phyloP scores from a whole-genome alignment of 352 stramenopile genomes.

The Phytopythium montanum region DNA sequence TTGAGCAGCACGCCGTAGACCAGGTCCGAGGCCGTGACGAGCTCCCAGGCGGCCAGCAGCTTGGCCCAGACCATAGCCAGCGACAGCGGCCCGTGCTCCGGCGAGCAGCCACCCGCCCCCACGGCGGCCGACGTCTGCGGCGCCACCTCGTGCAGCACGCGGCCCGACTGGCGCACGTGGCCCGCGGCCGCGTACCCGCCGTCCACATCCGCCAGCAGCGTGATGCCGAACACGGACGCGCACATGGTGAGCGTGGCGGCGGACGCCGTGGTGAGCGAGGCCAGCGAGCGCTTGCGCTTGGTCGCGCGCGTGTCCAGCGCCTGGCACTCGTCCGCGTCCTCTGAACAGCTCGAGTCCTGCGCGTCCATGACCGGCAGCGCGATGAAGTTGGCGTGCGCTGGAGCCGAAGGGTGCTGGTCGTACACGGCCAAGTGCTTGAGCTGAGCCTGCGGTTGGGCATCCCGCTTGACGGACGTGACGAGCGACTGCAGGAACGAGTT shows the following conservation, averaged over 20 bases:
- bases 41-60: conserved; percentile 40
- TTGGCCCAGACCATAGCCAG: conserved; percentile 29
- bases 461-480: conserved; percentile 48
- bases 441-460: conserved; percentile 9
- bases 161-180: conserved; percentile 49
- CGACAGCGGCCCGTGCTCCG: conserved; percentile 17
- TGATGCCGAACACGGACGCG: conserved; percentile 77
- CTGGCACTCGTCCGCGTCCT: conserved; percentile 18
- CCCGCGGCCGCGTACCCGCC: conserved; percentile 22
- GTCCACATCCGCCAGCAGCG: conserved; percentile 58
- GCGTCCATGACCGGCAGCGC: conserved; percentile 5
- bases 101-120: conserved; percentile 23
- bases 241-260: conserved; percentile 64
- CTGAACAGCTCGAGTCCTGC: conserved; percentile 9
- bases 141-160: conserved; percentile 60
- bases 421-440: conserved; percentile 18
- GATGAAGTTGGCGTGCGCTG: conserved; percentile 3
- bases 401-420: conserved; percentile 7
- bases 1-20: conserved; percentile 66
- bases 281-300: conserved; percentile 31
- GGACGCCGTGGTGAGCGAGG: conserved; percentile 35
- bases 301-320: conserved; percentile 16
- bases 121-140: conserved; percentile 20
- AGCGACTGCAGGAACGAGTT: conserved; percentile 76
- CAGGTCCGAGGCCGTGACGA: conserved; percentile 55